Evolutionary conservation across 192 early-diverging fungal genomes (phyloP), one percentile per base, ranked within the genome.

Genomic region (Blastocladiella britannica): DNA sequence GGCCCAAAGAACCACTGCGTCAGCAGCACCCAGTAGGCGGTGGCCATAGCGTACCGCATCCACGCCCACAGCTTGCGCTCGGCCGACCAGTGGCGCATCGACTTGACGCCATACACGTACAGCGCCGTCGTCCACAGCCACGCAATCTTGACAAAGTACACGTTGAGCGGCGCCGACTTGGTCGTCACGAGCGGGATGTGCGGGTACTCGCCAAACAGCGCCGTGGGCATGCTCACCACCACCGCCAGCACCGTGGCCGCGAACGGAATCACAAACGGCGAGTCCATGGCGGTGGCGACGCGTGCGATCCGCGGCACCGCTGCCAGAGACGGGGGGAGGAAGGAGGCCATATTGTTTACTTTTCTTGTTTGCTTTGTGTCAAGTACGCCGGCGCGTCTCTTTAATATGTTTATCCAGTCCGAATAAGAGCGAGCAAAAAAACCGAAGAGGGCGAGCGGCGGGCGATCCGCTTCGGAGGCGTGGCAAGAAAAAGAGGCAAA

Each of bases 1-100:
- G 84, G 82, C 2, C 89, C 89, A 61, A 88, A 86, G 26, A 77
- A 78, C 85, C 86, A 88, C 65, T 88, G 88, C 5, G 87, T 83
- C 59, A 89, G 64, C 4, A 86, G 24, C 58, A 81, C 67, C 91
- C 91, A 94, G 70, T 91, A 94, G 23, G 78, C 52, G 1, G 87
- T 86, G 7, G 84, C 84, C 22, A 72, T 25, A 8, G 59, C 65
- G 66, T 70, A 88, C 28, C 82, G 77, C 56, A 66, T 8, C 2
- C 5, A 29, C 22, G 28, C 25, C 43, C 30, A 28, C 7, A 15
- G 60, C 24, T 63, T 65, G 55, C 52, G 58, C 8, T 55, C 53
- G 1, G 58, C n/a, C 24, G 62, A 26, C n/a, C 55, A 53, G 18
- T 66, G 67, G 20, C 64, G 64, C 15, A 64, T 54, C 4, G 74